These are phyloP conservation scores for Sarocladium brachiariae DNA, from an alignment of 2,329 filamentous ascomycete genomes.

Conservation along the genomic window DNA sequence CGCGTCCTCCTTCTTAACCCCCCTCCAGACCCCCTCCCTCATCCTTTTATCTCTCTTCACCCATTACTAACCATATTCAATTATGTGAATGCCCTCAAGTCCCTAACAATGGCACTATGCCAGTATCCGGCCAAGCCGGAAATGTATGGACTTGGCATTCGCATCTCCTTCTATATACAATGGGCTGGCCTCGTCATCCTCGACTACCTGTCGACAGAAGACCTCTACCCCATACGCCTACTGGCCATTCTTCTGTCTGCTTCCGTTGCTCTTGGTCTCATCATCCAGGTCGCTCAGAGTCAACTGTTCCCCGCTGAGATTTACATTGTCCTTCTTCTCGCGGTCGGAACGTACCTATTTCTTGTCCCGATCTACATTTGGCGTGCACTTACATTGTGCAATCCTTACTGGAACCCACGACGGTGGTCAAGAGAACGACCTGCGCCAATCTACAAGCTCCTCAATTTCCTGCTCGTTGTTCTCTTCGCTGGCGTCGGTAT, in stretches of 20 bases:
- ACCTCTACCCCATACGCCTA: not conserved
- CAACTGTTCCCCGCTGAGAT: conserved; percentile 23
- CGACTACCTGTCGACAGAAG: conserved; percentile 1
- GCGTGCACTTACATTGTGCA: conserved; percentile 24
- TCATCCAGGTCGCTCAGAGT: conserved; percentile 18
- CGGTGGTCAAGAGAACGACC: conserved; percentile 20
- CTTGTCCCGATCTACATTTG: conserved; percentile 27
- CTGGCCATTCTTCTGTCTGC: conserved; percentile 4
- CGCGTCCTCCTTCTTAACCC: not conserved
- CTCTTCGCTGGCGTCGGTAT: conserved; percentile 22
- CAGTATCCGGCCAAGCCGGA: conserved; percentile 20
- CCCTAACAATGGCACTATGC: conserved; percentile 18
- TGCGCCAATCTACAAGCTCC: conserved; percentile 19
- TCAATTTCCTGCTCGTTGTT: conserved; percentile 20
- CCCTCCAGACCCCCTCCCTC: not conserved
- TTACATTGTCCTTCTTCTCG: conserved; percentile 25
- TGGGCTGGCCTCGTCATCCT: conserved; percentile 26
- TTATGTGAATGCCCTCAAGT: not conserved
- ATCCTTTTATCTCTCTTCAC: not conserved
- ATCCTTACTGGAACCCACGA: conserved; percentile 22
- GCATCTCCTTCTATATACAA: conserved; percentile 27
- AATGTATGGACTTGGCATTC: conserved; percentile 29
- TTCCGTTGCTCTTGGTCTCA: conserved; percentile 17
- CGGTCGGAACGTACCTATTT: conserved; percentile 24
- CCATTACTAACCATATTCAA: not conserved